Evolutionary conservation across 2,329 filamentous ascomycete genomes (phyloP).

Genomic region (Colletotrichum cordylinicola): DNA sequence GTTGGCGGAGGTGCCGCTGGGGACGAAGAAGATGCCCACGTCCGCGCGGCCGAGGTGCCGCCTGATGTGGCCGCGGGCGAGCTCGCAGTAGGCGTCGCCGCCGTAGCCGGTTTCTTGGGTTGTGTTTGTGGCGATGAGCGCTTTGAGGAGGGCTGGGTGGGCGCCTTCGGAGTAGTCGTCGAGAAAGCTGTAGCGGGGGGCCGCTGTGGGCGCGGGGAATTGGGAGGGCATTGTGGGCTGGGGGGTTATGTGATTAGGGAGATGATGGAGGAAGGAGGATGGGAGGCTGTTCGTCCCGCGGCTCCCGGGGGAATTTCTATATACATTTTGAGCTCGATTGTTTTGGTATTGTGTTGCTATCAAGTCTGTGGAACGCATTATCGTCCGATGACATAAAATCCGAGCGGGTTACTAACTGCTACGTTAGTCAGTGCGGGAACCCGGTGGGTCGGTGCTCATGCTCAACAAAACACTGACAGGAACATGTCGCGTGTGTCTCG

Average conservation of each 20-base stretch:
- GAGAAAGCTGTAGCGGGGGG: conserved; percentile 46
- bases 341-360: background rate
- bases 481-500: background rate
- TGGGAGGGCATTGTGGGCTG: background rate
- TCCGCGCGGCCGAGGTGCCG: conserved; percentile 33
- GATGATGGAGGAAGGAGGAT: background rate
- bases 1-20: conserved; percentile 57
- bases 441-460: conserved; percentile 8
- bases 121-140: conserved; percentile 47
- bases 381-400: background rate
- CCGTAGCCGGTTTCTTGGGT: conserved; percentile 54
- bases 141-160: conserved; percentile 53
- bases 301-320: background rate
- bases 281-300: background rate
- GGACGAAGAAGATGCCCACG: conserved; percentile 56
- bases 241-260: too few species aligned
- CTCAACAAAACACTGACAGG: conserved; percentile 6
- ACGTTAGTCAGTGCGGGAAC: conserved; percentile 18
- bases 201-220: background rate
- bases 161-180: conserved; percentile 60
- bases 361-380: background rate
- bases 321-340: background rate
- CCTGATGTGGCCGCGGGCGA: conserved; percentile 45
- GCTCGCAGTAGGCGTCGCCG: conserved; percentile 46
- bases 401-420: conserved; percentile 14